Conservation (phyloP, 2,329 filamentous ascomycete species). For the Aspergillus brasiliensis region DNA sequence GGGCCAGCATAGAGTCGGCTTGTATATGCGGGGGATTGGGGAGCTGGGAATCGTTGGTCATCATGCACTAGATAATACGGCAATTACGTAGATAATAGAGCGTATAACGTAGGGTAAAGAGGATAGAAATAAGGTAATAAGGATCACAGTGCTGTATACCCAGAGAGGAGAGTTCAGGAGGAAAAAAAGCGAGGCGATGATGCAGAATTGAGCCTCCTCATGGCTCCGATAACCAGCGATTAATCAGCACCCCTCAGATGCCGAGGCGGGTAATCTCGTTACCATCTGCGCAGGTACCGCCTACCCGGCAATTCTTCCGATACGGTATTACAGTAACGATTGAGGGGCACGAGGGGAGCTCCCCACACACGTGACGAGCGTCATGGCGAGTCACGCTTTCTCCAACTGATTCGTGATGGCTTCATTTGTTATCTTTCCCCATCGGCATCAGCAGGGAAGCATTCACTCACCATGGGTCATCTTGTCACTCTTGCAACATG, state of each 20-base stretch:
- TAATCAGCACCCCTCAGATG: slow-evolving; percentile 13
- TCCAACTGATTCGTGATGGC: slow-evolving; percentile 14
- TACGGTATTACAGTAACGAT: slow-evolving; percentile 12
- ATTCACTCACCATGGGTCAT: slow-evolving; percentile 38
- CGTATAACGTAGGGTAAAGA: not conserved
- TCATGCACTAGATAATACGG: slow-evolving; percentile 18
- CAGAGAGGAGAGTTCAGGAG: not conserved
- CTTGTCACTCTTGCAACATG: slow-evolving; percentile 49
- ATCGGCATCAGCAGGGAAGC: not conserved
- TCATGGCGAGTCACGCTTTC: slow-evolving; percentile 17
- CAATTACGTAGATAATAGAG: not conserved
- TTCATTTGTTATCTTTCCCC: not conserved
- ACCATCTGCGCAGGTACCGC: not conserved
- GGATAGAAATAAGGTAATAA: not conserved
- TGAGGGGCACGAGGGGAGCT: slow-evolving; percentile 20
- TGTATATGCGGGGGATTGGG: slow-evolving; percentile 61
- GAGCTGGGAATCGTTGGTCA: slow-evolving; percentile 42
- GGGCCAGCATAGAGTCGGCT: slow-evolving; percentile 58
- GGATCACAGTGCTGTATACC: not conserved
- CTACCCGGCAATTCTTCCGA: not conserved
- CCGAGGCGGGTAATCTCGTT: slow-evolving; percentile 11
- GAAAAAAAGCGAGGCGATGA: not conserved
- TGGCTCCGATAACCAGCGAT: slow-evolving; percentile 15
- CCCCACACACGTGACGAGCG: slow-evolving; percentile 32
- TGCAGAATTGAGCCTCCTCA: not conserved